Base-by-base conservation (phyloP, 2,329 filamentous ascomycete genomes). In the Didymella lethalis region DNA sequence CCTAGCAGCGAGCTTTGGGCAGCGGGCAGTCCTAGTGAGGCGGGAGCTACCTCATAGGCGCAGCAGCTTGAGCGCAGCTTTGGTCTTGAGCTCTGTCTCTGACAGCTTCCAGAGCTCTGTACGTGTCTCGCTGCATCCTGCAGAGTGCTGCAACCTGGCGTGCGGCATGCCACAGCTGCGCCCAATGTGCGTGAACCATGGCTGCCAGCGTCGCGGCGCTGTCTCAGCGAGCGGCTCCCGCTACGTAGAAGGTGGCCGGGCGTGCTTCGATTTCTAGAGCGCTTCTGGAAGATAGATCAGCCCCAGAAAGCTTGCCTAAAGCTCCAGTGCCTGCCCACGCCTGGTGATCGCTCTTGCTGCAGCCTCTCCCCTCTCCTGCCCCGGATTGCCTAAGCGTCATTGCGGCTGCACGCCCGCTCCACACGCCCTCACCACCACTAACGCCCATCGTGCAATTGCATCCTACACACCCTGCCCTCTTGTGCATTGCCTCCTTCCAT, bases 211-310 rank as follows among this genome's bases (percentile, higher is more conserved):
- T 54, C 48, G 53, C 41, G 46, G n/a, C 53, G 54, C 52, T 51
- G 63, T 62, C 63, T 64, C 57, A 53, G 57, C 48, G 57, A 44
- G 51, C 36, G 47, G 57, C 62, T 57, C 46, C 53, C 44, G 56
- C 55, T 53, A 58, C 59, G 46, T 52, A 58, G 57, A 55, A 52
- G 55, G 45, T 16, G 49, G 25, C 34, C 14, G 16, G 49, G 44
- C 45, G 26, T 31, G 29, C 45, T 49, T 34, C 44, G 47, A 58
- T 64, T 70, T 70, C 66, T 69, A 70, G 67, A 68, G 59, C 65
- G 50, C 61, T 73, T 73, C 70, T 73, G 66, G 70, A 73, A 72
- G 57, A 68, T 31, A 28, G 46, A 55, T 50, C 46, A 56, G 54
- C 67, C 59, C 62, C 59, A 62, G 59, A 60, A 62, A 69, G 64